These are phyloP conservation scores for Symbiodinium pilosum DNA, from an alignment of 73 alveolate species.

Conservation along the genomic window DNA sequence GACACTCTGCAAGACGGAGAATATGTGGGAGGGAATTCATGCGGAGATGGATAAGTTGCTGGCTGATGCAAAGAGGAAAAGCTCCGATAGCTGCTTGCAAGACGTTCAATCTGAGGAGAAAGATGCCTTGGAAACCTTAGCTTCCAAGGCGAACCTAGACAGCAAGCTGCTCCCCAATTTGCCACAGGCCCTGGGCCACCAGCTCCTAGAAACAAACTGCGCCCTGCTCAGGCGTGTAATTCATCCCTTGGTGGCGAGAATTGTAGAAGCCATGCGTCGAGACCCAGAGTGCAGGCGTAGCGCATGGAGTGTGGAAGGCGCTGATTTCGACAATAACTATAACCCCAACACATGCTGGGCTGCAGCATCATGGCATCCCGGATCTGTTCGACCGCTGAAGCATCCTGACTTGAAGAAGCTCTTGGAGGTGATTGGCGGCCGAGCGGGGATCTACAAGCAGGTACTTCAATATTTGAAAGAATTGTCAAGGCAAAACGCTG, in stretches of 20 bases:
- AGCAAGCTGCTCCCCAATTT: not conserved
- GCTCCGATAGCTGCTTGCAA: not conserved
- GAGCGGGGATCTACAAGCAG: not conserved
- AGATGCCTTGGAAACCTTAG: not conserved
- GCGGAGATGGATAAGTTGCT: not conserved
- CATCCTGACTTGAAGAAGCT: not conserved
- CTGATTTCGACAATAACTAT: not conserved
- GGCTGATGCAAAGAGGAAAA: not conserved
- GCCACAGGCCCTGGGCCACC: not conserved
- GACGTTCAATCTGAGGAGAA: not conserved
- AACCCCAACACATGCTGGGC: conserved; percentile 16
- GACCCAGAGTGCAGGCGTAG: not conserved
- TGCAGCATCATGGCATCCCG: conserved; percentile 13
- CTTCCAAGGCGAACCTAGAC: not conserved
- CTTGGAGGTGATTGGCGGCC: not conserved
- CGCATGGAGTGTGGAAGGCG: not conserved
- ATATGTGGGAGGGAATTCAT: not conserved
- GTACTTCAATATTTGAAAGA: not conserved
- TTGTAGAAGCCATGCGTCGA: conserved; percentile 1
- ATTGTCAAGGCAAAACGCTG: not conserved
- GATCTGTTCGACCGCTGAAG: not conserved
- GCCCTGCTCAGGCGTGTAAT: not conserved
- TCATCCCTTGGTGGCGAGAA: not conserved
- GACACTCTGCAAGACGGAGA: not conserved
- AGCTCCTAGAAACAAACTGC: not conserved